Conservation (phyloP, 2,329 filamentous ascomycete genomes). For the Colletotrichum ledebouriae region DNA sequence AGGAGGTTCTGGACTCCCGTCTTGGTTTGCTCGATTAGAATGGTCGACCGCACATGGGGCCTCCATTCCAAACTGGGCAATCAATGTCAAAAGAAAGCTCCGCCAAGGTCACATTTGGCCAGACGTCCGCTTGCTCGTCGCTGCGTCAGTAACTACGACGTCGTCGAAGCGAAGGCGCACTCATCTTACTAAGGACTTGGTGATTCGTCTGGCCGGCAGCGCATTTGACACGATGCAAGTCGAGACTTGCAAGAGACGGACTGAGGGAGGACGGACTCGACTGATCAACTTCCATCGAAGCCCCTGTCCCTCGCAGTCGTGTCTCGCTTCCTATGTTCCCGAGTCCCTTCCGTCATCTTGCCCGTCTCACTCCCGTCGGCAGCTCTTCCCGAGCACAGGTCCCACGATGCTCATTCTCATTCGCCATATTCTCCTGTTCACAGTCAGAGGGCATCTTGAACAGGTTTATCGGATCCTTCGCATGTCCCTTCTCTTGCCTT, state of each 20-base stretch:
- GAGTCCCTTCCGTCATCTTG: not conserved
- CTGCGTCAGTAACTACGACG: too few species aligned
- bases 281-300: not conserved
- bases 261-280: conserved; percentile 8
- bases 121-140: conserved; percentile 3
- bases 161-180: conserved; percentile 5
- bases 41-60: too few species aligned
- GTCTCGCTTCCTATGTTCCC: conserved; percentile 7
- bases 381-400: conserved; percentile 30
- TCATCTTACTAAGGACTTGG: conserved; percentile 6
- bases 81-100: not conserved
- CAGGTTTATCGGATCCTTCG: conserved; percentile 8
- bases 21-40: not conserved
- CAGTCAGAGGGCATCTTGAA: not conserved
- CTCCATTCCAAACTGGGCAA: not conserved
- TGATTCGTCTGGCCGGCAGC: not conserved
- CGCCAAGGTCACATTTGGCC: conserved; percentile 15
- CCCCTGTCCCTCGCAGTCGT: not conserved
- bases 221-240: conserved; percentile 22
- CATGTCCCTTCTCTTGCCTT: conserved; percentile 7
- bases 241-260: conserved; percentile 17
- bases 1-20: not conserved
- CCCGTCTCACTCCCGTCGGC: conserved; percentile 11
- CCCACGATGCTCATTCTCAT: conserved; percentile 7
- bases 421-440: conserved; percentile 1